These are phyloP conservation scores for Musa schizocarpa DNA, from an alignment of 176 grass and related monocot genomes.

Conservation along the genomic window DNA sequence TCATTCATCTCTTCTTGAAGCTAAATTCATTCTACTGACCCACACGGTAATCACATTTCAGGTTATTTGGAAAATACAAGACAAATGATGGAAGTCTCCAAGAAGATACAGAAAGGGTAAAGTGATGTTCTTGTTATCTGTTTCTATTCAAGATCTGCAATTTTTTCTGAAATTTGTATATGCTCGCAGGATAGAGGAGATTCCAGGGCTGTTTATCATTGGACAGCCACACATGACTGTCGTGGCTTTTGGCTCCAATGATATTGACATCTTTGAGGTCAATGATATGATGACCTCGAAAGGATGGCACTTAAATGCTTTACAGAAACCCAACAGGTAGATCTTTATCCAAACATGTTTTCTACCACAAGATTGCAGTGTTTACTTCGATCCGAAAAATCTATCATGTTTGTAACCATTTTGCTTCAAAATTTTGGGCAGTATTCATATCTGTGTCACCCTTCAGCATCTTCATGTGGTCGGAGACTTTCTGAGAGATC, in stretches of 20 bases:
- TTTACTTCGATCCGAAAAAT: neutral
- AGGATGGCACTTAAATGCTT: constrained; percentile 89
- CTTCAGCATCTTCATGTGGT: constrained; percentile 58
- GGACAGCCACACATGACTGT: constrained; percentile 86
- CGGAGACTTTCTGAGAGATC: constrained; percentile 60
- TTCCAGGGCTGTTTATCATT: constrained; percentile 64
- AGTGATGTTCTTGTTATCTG: constrained; percentile 15
- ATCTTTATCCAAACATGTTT: neutral
- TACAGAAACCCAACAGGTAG: constrained; percentile 64
- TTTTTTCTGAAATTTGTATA: neutral
- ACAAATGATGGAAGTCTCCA: constrained; percentile 80
- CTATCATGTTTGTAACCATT: neutral
- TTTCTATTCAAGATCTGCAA: neutral
- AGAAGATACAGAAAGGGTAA: constrained; percentile 92
- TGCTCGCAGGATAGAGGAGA: constrained; percentile 59
- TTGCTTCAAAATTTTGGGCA: constrained; percentile 25
- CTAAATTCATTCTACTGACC: constrained; percentile 2
- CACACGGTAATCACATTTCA: constrained; percentile 25
- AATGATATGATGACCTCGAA: constrained; percentile 95
- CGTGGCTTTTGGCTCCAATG: constrained; percentile 69
- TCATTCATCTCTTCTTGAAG: constrained; percentile 14
- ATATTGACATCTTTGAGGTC: constrained; percentile 87
- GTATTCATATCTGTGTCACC: constrained; percentile 90
- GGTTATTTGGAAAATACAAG: constrained; percentile 83
- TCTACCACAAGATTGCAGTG: too few relatives aligned